These are phyloP conservation scores for Calycina herbarum DNA, from an alignment of 2,329 filamentous ascomycete species.

Conservation along the genomic window DNA sequence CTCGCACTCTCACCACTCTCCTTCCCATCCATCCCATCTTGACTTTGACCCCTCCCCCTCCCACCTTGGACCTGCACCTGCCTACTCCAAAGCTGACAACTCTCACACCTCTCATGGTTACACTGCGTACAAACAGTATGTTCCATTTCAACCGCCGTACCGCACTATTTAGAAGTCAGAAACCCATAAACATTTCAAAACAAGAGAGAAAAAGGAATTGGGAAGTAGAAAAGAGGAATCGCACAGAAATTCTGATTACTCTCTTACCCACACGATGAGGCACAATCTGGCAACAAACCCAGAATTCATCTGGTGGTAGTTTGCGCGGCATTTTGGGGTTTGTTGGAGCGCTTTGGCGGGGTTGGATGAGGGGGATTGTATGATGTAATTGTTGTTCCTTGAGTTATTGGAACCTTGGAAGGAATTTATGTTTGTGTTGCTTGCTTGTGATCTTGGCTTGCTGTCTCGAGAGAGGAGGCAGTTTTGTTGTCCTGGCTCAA, in stretches of 20 bases:
- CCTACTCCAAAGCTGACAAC: conserved; percentile 14
- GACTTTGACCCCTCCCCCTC: neutral
- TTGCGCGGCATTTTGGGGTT: conserved; percentile 6
- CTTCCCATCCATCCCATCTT: neutral
- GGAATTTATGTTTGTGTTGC: conserved; percentile 10
- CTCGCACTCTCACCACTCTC: neutral
- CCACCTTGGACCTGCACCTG: conserved; percentile 11
- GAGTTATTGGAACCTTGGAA: neutral
- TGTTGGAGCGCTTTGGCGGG: neutral
- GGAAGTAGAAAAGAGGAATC: neutral
- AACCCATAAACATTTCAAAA: neutral
- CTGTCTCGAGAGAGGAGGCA: no score
- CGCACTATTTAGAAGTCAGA: neutral
- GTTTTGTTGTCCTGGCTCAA: no score
- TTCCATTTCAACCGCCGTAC: conserved; percentile 7
- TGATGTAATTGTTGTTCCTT: neutral
- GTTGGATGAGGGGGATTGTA: neutral
- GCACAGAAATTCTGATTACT: conserved; percentile 3
- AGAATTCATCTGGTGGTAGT: conserved; percentile 24
- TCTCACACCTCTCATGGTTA: conserved; percentile 9
- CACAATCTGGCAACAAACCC: conserved; percentile 25
- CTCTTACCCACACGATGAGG: neutral
- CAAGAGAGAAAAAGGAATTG: no score
- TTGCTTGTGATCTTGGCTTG: neutral
- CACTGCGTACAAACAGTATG: conserved; percentile 9